Evolutionary conservation across 805 yeast species (phyloP).

Genomic region (Ogataea paradorogensis): DNA sequence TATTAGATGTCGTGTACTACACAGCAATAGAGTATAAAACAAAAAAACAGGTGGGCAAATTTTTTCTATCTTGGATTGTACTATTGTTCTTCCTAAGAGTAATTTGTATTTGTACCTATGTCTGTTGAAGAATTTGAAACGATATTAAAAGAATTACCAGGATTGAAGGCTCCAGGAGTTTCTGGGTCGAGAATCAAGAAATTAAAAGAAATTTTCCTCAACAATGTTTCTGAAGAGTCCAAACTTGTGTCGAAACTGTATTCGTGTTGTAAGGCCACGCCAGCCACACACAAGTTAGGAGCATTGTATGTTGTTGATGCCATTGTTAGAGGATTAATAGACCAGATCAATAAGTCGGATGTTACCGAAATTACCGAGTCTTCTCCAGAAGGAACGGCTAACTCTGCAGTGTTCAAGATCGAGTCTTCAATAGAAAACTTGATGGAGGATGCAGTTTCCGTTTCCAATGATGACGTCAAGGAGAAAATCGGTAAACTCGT

Average conservation of each 20-base stretch:
- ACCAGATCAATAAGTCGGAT: constrained; percentile 57
- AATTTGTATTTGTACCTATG: constrained; percentile 12
- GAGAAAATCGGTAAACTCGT: constrained; percentile 80
- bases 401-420: constrained; percentile 67
- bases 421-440: constrained; percentile 62
- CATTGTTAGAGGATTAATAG: constrained; percentile 79
- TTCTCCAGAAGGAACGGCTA: constrained; percentile 68
- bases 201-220: constrained; percentile 73
- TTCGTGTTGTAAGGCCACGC: constrained; percentile 67
- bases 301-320: constrained; percentile 90
- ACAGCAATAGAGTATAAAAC: neutral
- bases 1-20: neutral
- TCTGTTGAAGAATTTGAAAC: constrained; percentile 45
- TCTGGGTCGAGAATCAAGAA: constrained; percentile 93
- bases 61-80: constrained; percentile 5
- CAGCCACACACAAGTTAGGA: constrained; percentile 84
- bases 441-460: constrained; percentile 59
- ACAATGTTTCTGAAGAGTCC: constrained; percentile 51
- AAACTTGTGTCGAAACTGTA: constrained; percentile 56
- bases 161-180: constrained; percentile 82
- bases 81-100: constrained; percentile 12
- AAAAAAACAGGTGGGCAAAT: constrained; percentile 29
- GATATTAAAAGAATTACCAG: constrained; percentile 47
- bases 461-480: constrained; percentile 51
- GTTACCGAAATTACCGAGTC: constrained; percentile 44